These are phyloP conservation scores for Mycena kentingensis DNA, from an alignment of 768 basidiomycete species.

Conservation along the genomic window DNA sequence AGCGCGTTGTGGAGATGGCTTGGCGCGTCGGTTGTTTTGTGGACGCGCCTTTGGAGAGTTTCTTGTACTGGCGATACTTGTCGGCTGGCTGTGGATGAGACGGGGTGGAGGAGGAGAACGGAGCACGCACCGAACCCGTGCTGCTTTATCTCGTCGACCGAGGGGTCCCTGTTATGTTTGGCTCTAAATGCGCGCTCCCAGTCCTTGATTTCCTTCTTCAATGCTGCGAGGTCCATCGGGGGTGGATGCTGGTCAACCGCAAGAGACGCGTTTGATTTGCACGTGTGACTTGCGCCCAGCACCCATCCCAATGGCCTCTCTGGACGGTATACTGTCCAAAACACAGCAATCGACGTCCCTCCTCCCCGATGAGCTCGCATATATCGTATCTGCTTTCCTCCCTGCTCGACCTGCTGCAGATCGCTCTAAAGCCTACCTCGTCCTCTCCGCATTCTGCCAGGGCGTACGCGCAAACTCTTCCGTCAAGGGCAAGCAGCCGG, in stretches of 20 bases:
- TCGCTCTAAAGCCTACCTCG: constrained; percentile 71
- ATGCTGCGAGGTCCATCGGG: constrained; percentile 44
- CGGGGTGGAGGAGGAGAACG: constrained; percentile 12
- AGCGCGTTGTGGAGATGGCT: constrained; percentile 53
- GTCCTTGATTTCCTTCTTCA: constrained; percentile 71
- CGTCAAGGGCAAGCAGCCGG: constrained; percentile 39
- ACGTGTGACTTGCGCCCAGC: no score
- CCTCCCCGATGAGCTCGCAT: constrained; percentile 57
- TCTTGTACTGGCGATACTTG: constrained; percentile 84
- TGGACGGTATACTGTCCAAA: constrained; percentile 37
- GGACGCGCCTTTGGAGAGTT: constrained; percentile 53
- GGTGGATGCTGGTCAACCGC: constrained; percentile 29
- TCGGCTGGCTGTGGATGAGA: constrained; percentile 48
- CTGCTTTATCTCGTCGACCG: constrained; percentile 70
- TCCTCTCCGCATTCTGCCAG: constrained; percentile 70
- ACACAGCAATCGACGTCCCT: constrained; percentile 33
- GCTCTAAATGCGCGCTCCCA: constrained; percentile 75
- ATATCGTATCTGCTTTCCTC: constrained; percentile 53
- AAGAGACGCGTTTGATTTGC: no score
- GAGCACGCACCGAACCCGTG: constrained; percentile 60
- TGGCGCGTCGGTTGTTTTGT: constrained; percentile 27
- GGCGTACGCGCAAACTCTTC: constrained; percentile 46
- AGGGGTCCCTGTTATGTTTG: constrained; percentile 57
- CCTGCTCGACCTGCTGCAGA: constrained; percentile 44
- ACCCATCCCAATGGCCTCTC: constrained; percentile 13